Evolutionary conservation across 306 rosid genomes (phyloP).

Genomic region (Morella rubra): DNA sequence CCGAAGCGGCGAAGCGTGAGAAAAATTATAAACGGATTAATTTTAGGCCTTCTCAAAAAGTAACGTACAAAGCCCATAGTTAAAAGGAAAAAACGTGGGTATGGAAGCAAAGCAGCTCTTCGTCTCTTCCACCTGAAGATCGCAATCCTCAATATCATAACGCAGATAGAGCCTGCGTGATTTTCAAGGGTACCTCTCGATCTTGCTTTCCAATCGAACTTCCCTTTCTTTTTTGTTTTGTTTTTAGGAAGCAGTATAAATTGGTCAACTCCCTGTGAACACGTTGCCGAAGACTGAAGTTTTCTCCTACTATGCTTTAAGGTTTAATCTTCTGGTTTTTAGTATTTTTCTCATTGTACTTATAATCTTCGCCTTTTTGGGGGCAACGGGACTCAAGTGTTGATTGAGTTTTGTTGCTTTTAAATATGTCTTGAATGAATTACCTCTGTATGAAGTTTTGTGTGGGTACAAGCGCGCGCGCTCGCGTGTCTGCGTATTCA

Average conservation of each 20-base stretch:
- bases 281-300: no score
- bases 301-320: neutral
- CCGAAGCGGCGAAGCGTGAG: no score
- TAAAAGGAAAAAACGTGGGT: no score
- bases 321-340: no score
- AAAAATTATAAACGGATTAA: no score
- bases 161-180: constrained; percentile 16
- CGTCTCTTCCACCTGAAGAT: neutral
- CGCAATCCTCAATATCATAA: constrained; percentile 10
- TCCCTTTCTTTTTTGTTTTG: neutral
- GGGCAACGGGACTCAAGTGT: neutral
- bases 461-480: neutral
- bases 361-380: neutral
- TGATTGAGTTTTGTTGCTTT: neutral
- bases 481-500: neutral
- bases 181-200: constrained; percentile 29
- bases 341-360: no score
- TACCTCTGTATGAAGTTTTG: no score
- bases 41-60: no score
- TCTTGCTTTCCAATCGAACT: neutral
- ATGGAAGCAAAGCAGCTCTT: no score
- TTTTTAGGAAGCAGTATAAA: neutral
- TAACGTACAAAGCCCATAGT: no score
- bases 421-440: neutral
- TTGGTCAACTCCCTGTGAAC: neutral